A percentile compares a stretch with the other conserved stretches of the same genome.
These are phyloP conservation scores for Pichia occidentalis DNA, from an alignment of 805 yeast species.

Conservation along the genomic window DNA sequence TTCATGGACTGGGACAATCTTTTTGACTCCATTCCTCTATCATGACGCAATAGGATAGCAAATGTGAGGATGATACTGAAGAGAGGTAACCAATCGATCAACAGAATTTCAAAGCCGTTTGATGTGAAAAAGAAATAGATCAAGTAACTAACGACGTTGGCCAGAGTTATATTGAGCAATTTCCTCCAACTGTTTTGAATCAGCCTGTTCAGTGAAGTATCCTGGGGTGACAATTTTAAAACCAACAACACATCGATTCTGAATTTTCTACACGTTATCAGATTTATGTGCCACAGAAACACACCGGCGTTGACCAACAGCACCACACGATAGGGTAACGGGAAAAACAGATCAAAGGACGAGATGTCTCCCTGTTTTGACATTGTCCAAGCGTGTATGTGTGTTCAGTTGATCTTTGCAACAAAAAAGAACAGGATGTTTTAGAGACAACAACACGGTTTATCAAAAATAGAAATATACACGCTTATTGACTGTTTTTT, in stretches of 20 bases:
- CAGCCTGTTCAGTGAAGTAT: conserved; percentile 16
- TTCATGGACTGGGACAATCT: conserved; percentile 44
- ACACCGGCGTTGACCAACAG: conserved; percentile 43
- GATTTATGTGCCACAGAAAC: conserved; percentile 47
- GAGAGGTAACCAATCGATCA: conserved; percentile 33
- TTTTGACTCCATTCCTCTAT: conserved; percentile 30
- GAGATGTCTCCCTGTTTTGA: not conserved
- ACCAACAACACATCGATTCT: conserved; percentile 42
- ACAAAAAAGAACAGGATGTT: not conserved
- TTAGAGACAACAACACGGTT: not conserved
- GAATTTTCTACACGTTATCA: conserved; percentile 32
- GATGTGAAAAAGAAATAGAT: conserved; percentile 25
- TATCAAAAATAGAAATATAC: no score
- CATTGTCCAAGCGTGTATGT: no score
- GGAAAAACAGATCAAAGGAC: conserved; percentile 19
- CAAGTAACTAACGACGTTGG: conserved; percentile 25
- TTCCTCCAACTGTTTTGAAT: conserved; percentile 15
- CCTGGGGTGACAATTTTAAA: conserved; percentile 29
- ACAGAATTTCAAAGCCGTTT: conserved; percentile 21
- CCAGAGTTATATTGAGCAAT: conserved; percentile 18
- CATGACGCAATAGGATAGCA: conserved; percentile 29
- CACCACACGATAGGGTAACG: conserved; percentile 48
- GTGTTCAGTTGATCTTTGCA: no score
- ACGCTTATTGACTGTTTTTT: no score
- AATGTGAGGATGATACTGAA: conserved; percentile 32